Percentiles rank a stretch among this genome's conserved stretches.
phyloP scores from a whole-genome alignment of 495 filamentous ascomycete species.

The Penicillium soppii region DNA sequence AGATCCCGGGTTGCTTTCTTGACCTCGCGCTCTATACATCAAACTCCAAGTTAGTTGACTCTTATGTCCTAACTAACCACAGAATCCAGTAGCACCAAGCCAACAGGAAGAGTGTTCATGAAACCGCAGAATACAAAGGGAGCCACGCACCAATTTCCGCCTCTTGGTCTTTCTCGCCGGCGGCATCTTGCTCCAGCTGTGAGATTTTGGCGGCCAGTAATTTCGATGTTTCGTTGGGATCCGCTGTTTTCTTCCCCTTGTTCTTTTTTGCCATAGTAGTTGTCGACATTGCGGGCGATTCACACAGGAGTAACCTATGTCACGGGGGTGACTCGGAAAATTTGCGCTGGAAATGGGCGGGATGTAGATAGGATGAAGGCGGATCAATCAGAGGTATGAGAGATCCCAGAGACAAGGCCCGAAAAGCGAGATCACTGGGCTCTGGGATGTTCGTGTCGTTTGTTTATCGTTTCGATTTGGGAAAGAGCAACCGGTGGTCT shows the following conservation, averaged over 20 bases:
- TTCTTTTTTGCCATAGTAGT: constrained; percentile 56
- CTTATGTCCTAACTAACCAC: constrained; percentile 1
- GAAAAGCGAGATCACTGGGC: constrained; percentile 21
- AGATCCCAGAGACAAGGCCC: constrained; percentile 23
- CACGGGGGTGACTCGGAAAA: constrained; percentile 13
- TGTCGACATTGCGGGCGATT: constrained; percentile 37
- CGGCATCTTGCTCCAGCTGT: constrained; percentile 88
- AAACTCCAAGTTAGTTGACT: constrained; percentile 18
- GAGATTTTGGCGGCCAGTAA: constrained; percentile 90
- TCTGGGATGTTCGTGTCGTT: constrained; percentile 5
- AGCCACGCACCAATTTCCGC: constrained; percentile 86
- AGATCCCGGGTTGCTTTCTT: constrained; percentile 92
- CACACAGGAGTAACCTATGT: no score
- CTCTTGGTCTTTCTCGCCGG: constrained; percentile 93
- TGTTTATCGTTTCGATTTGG: constrained; percentile 2
- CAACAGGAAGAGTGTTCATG: constrained; percentile 4
- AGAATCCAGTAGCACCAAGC: constrained; percentile 2
- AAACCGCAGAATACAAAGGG: constrained; percentile 11
- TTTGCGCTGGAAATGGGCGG: constrained; percentile 17
- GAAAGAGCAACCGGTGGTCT: constrained; percentile 1
- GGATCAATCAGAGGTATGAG: constrained; percentile 18
- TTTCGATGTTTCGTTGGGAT: constrained; percentile 84
- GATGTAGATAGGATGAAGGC: constrained; percentile 11
- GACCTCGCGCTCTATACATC: constrained; percentile 69
- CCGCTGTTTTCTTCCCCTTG: constrained; percentile 74